Conservation (phyloP, 176 grass and related monocot genomes). For the Triticum urartu region DNA sequence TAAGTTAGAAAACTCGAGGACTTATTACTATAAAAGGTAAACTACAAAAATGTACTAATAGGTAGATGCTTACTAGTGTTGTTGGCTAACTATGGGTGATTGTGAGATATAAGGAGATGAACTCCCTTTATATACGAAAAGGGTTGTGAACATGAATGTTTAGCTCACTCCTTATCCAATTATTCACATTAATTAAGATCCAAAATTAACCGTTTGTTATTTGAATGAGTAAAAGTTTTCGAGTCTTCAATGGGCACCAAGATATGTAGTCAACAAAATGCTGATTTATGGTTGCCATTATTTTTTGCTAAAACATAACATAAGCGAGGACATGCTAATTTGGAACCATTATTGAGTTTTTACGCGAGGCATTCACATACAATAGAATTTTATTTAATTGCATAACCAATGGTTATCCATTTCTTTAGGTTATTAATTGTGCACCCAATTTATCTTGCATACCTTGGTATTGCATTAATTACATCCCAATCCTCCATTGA, state of each 20-base stretch:
- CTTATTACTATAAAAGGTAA: not conserved
- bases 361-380: not conserved
- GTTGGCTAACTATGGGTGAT: not conserved
- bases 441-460: not conserved
- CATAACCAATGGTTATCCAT: not conserved
- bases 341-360: not conserved
- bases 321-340: not conserved
- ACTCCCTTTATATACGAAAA: not conserved
- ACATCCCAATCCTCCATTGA: not conserved
- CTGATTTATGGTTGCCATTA: not conserved
- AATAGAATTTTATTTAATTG: not conserved
- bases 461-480: not conserved
- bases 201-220: not conserved
- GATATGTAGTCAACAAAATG: not conserved
- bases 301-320: not conserved
- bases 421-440: not conserved
- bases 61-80: not conserved
- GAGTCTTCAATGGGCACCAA: not conserved
- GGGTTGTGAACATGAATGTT: not conserved
- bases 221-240: not conserved
- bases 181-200: not conserved
- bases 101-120: not conserved
- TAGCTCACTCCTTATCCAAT: not conserved
- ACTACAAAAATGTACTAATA: not conserved
- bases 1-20: not conserved